Conservation (phyloP, 129 eudicot species). For the Rutidosis leptorrhynchoides region DNA sequence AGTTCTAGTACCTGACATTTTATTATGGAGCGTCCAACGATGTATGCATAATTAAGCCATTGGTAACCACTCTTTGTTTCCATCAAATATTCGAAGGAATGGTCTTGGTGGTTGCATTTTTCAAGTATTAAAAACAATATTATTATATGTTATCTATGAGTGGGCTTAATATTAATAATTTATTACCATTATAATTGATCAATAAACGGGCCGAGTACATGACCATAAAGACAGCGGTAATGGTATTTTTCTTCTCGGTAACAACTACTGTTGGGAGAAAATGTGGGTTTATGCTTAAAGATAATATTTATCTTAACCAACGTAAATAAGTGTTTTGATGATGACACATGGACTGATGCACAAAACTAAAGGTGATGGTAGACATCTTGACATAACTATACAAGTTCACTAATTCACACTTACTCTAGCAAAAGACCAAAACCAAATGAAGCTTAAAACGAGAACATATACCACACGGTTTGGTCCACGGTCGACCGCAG, state of each 20-base stretch:
- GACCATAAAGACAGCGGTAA: constrained; percentile 32
- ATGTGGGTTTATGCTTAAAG: too few relatives aligned
- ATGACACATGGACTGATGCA: too few relatives aligned
- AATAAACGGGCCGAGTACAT: constrained; percentile 46
- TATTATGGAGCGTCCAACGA: constrained; percentile 64
- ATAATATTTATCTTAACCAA: too few relatives aligned
- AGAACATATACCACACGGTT: too few relatives aligned
- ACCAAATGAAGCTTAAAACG: too few relatives aligned
- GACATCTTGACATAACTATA: too few relatives aligned
- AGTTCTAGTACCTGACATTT: constrained; percentile 69
- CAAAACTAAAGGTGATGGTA: too few relatives aligned
- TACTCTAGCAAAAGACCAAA: too few relatives aligned
- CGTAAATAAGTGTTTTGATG: too few relatives aligned
- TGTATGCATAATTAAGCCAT: constrained; percentile 57
- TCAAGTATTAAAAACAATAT: constrained; percentile 40
- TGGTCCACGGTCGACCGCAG: too few relatives aligned
- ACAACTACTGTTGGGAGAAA: constrained; percentile 64
- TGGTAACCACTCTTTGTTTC: constrained; percentile 64
- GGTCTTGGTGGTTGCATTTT: constrained; percentile 86
- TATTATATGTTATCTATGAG: neutral
- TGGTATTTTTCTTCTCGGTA: constrained; percentile 57
- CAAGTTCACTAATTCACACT: too few relatives aligned
- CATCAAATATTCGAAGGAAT: constrained; percentile 89
- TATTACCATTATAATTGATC: constrained; percentile 8
- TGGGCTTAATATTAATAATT: too few relatives aligned